A percentile compares a stretch with the other conserved stretches of the same genome.
Evolutionary conservation across 768 basidiomycete genomes (phyloP).

Genomic region (Boletus sensibilis): DNA sequence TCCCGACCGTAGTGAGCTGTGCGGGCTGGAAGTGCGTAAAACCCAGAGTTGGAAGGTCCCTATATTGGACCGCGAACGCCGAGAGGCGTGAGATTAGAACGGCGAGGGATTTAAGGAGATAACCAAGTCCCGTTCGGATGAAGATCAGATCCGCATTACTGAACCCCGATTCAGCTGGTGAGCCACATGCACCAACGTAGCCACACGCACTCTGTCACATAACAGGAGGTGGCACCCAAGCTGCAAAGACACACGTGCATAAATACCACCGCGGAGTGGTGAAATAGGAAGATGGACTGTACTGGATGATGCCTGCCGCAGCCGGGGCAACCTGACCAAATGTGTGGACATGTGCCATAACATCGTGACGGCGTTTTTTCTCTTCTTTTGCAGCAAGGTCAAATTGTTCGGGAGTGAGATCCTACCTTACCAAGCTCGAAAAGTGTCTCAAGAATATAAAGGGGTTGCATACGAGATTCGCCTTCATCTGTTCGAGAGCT

Average conservation of each 20-base stretch:
- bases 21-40: constrained; percentile 99
- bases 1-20: constrained; percentile 96
- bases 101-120: constrained; percentile 85
- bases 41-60: constrained; percentile 88
- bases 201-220: constrained; percentile 87
- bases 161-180: constrained; percentile 14
- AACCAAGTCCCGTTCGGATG: constrained; percentile 79
- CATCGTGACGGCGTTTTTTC: constrained; percentile 96
- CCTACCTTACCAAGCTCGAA: constrained; percentile 40
- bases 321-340: constrained; percentile 92
- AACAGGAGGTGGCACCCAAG: constrained; percentile 96
- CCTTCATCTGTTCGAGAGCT: constrained; percentile 92
- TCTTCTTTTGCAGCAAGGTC: constrained; percentile 90
- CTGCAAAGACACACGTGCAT: constrained; percentile 38
- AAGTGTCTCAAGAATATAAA: background rate
- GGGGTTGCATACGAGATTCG: constrained; percentile 63
- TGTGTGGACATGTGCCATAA: constrained; percentile 99
- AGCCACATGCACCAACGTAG: constrained; percentile 3
- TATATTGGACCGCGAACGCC: constrained; percentile 79
- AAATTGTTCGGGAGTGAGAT: constrained; percentile 87
- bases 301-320: constrained; percentile 96
- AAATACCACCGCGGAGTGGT: constrained; percentile 6
- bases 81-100: constrained; percentile 88
- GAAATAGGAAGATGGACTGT: constrained; percentile 26
- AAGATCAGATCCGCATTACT: constrained; percentile 99